phyloP scores from a whole-genome alignment of 164 flowering plant genomes.

The Liriodendron chinense region DNA sequence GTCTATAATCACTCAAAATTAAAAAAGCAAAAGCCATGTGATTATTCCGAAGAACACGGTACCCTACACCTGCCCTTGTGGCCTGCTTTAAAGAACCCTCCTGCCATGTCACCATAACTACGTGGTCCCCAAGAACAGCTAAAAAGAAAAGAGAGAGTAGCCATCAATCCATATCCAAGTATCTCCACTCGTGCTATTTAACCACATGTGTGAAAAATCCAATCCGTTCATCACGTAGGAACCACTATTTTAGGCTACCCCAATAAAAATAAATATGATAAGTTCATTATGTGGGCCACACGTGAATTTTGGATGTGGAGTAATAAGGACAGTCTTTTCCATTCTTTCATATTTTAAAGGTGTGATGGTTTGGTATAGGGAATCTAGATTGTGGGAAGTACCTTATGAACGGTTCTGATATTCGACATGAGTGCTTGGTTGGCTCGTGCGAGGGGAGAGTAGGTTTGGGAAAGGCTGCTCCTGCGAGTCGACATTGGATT shows the following conservation, averaged over 20 bases:
- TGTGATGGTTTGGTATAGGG: too few species aligned
- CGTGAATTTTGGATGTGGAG: too few species aligned
- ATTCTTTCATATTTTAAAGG: too few species aligned
- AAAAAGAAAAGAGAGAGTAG: background rate
- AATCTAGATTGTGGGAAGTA: too few species aligned
- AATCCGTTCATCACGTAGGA: background rate
- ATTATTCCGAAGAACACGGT: slow-evolving; percentile 1
- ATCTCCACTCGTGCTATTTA: background rate
- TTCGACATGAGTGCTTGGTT: too few species aligned
- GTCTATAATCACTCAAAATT: background rate
- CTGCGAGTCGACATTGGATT: background rate
- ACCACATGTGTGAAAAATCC: background rate
- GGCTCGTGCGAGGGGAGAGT: background rate
- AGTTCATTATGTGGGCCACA: too few species aligned
- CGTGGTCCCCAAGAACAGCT: slow-evolving; percentile 1
- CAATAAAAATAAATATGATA: too few species aligned
- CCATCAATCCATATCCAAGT: background rate
- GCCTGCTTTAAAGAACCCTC: slow-evolving; percentile 1
- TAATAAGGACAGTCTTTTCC: too few species aligned
- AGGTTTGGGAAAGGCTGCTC: background rate
- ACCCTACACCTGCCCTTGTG: background rate
- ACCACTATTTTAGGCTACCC: too few species aligned
- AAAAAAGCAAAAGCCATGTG: background rate
- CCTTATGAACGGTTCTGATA: too few species aligned
- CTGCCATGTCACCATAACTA: slow-evolving; percentile 6